phyloP scores from a whole-genome alignment of 306 rosid species.

The Herpetospermum pedunculosum region DNA sequence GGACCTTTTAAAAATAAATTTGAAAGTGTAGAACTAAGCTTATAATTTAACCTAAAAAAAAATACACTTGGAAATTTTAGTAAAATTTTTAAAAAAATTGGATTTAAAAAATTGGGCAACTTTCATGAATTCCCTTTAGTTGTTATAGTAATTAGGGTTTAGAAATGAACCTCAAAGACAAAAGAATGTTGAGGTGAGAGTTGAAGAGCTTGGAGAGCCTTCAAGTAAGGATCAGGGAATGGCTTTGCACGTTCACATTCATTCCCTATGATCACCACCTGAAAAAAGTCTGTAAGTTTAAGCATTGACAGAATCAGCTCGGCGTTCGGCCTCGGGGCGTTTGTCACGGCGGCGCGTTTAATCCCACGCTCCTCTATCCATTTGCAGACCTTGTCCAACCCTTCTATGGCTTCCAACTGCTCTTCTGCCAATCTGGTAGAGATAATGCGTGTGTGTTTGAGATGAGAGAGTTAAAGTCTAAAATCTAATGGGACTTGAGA shows the following conservation, averaged over 20 bases:
- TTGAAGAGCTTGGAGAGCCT: slow-evolving; percentile 26
- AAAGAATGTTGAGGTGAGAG: slow-evolving; percentile 20
- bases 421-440: slow-evolving; percentile 25
- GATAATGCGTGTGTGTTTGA: background rate
- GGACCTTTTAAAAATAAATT: no score
- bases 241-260: slow-evolving; percentile 35
- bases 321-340: slow-evolving; percentile 25
- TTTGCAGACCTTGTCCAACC: slow-evolving; percentile 17
- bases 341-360: slow-evolving; percentile 34
- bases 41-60: no score
- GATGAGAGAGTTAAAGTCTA: background rate
- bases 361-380: slow-evolving; percentile 30
- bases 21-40: no score
- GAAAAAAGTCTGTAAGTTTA: slow-evolving; percentile 25
- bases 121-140: background rate
- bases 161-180: slow-evolving; percentile 22
- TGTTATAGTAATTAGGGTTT: background rate
- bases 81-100: no score
- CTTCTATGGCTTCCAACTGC: slow-evolving; percentile 21
- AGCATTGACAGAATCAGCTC: slow-evolving; percentile 25
- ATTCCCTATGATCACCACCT: slow-evolving; percentile 19
- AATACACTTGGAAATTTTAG: no score
- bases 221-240: slow-evolving; percentile 37
- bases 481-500: background rate
- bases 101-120: no score